phyloP scores from a whole-genome alignment of 2,329 filamentous ascomycete genomes.

The Fusarium sp. region DNA sequence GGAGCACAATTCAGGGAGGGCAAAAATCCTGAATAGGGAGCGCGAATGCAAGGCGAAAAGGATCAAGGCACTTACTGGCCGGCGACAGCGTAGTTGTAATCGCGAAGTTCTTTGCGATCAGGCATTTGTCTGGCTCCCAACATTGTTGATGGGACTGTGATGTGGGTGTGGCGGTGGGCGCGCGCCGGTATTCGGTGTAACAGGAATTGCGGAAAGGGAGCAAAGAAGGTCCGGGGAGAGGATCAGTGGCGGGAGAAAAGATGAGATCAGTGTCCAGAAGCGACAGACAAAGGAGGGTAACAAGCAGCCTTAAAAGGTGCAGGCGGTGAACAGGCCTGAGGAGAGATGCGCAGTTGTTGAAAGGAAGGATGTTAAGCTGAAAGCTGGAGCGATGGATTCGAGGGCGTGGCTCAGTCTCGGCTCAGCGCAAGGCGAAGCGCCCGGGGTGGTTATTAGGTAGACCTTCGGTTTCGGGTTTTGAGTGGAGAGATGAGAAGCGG shows the following conservation, averaged over 20 bases:
- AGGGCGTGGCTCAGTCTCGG: constrained; percentile 36
- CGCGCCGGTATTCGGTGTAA: constrained; percentile 30
- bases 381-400: constrained; percentile 31
- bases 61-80: constrained; percentile 76
- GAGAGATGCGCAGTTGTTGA: constrained; percentile 34
- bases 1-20: constrained; percentile 11
- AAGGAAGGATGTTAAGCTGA: constrained; percentile 31
- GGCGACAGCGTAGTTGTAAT: constrained; percentile 82
- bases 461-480: constrained; percentile 2
- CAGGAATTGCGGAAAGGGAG: constrained; percentile 2
- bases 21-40: constrained; percentile 5
- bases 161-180: constrained; percentile 36
- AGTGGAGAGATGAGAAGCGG: constrained; percentile 22
- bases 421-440: constrained; percentile 41
- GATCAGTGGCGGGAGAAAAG: constrained; percentile 14
- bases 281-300: constrained; percentile 33
- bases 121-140: constrained; percentile 60
- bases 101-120: constrained; percentile 71
- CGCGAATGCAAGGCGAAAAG: constrained; percentile 30
- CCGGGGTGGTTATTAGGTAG: constrained; percentile 8
- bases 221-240: constrained; percentile 6
- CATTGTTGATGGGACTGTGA: constrained; percentile 37
- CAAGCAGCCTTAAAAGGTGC: constrained; percentile 13
- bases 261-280: constrained; percentile 25
- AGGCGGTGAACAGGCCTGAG: constrained; percentile 30